These are phyloP conservation scores for Aspergillus hancockii DNA, from an alignment of 495 filamentous ascomycete genomes.

Conservation along the genomic window DNA sequence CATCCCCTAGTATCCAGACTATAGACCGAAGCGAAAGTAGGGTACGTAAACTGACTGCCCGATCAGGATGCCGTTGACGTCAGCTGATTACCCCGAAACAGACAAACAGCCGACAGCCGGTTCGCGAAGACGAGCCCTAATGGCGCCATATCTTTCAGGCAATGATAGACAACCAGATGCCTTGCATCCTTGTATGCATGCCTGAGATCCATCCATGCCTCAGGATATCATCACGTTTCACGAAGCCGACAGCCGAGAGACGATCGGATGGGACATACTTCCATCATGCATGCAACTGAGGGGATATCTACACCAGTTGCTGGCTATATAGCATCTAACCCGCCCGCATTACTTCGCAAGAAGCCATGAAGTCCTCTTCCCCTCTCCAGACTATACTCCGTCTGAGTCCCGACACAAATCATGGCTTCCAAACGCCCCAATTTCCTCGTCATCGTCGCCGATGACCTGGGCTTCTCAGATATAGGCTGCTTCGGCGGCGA, in stretches of 20 bases:
- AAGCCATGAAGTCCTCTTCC: not conserved
- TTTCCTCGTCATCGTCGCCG: slow-evolving; percentile 63
- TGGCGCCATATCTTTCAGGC: not conserved
- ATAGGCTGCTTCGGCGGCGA: slow-evolving; percentile 63
- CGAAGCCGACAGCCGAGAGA: not conserved
- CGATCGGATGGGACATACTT: not conserved
- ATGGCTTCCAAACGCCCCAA: slow-evolving; percentile 54
- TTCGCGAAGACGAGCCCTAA: not conserved
- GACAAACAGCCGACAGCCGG: slow-evolving; percentile 11
- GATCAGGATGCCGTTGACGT: slow-evolving; percentile 5
- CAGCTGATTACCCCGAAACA: slow-evolving; percentile 5
- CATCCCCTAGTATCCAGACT: not conserved
- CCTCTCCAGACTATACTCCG: not conserved
- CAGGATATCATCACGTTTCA: not conserved
- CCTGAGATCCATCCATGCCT: not conserved
- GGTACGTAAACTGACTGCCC: slow-evolving; percentile 9
- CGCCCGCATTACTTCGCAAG: too few relatives aligned
- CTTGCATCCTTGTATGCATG: not conserved
- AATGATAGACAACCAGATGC: not conserved
- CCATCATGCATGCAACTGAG: too few relatives aligned
- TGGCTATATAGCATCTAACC: too few relatives aligned
- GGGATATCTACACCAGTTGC: too few relatives aligned
- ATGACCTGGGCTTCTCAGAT: slow-evolving; percentile 66
- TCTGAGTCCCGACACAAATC: not conserved
- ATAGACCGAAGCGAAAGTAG: not conserved